Evolutionary conservation across 140 eudicot species (phyloP), one percentile per base, ranked within the genome.

Genomic region (Artemisia princeps): DNA sequence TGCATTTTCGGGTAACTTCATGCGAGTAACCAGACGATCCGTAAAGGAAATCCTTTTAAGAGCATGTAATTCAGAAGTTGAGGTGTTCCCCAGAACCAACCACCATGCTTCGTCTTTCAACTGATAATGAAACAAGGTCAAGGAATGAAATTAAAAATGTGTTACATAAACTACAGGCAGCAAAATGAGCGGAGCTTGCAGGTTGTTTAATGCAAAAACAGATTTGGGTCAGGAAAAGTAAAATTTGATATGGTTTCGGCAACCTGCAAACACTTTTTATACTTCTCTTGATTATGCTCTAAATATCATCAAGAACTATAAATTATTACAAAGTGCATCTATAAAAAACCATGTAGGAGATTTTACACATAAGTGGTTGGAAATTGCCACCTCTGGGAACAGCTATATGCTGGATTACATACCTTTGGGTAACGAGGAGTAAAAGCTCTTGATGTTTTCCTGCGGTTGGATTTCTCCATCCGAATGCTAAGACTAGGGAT

Each of bases 21-120:
- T 85, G 81, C 84, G 81, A 51, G 92, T 85, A 60, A 65, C 82
- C 79, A 88, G 46, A 56, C 78, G 78, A 57, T 80, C 83, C 1
- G 74, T 72, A 78, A 91, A 91, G 42, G 98, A 87, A 72, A 91
- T 80, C 70, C 96, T 84, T 77, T 85, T 91, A 72, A 88, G 60
- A 45, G 96, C 87, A 78, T 69, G 75, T 45, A 91, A 79, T 76
- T 91, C 92, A 28, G 92, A 79, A 64, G 92, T 87, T 2, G 83
- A 77, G 67, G 89, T 80, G 80, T 83, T 88, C 7, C 87, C 95
- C 53, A 91, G 87, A 65, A 91, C 74, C 78, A 91, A 64, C 95
- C 95, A 91, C 98, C 96, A 88, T 1, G 98, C 98, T 80, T 91
- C 96, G 52, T 85, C 94, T 82, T 87, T 91, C 61, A 88, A 67